phyloP scores from a whole-genome alignment of 306 rosid genomes.

The Cucumis melo region DNA sequence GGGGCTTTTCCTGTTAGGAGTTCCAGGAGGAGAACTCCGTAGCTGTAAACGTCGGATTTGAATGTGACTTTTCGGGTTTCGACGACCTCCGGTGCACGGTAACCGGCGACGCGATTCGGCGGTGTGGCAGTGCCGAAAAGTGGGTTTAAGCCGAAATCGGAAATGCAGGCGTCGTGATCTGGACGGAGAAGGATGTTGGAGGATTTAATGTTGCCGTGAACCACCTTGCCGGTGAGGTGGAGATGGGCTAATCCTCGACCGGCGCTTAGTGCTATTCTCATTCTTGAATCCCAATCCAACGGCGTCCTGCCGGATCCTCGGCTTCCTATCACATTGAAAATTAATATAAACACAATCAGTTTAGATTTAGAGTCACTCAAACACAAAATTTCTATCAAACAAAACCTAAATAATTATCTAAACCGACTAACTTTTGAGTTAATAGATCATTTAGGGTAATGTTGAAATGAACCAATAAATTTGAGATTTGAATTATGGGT shows the following conservation, averaged over 20 bases:
- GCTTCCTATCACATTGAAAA: constrained; percentile 42
- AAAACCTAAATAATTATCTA: too few relatives aligned
- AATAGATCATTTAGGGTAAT: too few relatives aligned
- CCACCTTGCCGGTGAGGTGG: constrained; percentile 64
- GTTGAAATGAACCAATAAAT: too few relatives aligned
- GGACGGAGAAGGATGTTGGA: constrained; percentile 75
- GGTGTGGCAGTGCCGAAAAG: constrained; percentile 52
- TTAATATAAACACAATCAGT: too few relatives aligned
- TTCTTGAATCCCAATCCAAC: constrained; percentile 76
- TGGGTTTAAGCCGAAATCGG: constrained; percentile 72
- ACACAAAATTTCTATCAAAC: too few relatives aligned
- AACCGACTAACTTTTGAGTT: too few relatives aligned
- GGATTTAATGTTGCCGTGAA: constrained; percentile 85
- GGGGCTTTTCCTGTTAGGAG: constrained; percentile 90
- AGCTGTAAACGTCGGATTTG: constrained; percentile 92
- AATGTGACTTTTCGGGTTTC: constrained; percentile 72
- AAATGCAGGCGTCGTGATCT: constrained; percentile 47
- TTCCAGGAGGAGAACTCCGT: constrained; percentile 74
- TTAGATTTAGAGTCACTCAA: too few relatives aligned
- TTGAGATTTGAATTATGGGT: too few relatives aligned
- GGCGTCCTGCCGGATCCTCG: constrained; percentile 93
- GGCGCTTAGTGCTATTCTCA: constrained; percentile 54
- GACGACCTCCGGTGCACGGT: constrained; percentile 68
- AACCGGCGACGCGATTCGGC: constrained; percentile 69
- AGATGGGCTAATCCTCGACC: constrained; percentile 67